Conservation (phyloP, 2,329 filamentous ascomycete species). For the Colletotrichum costaricense region DNA sequence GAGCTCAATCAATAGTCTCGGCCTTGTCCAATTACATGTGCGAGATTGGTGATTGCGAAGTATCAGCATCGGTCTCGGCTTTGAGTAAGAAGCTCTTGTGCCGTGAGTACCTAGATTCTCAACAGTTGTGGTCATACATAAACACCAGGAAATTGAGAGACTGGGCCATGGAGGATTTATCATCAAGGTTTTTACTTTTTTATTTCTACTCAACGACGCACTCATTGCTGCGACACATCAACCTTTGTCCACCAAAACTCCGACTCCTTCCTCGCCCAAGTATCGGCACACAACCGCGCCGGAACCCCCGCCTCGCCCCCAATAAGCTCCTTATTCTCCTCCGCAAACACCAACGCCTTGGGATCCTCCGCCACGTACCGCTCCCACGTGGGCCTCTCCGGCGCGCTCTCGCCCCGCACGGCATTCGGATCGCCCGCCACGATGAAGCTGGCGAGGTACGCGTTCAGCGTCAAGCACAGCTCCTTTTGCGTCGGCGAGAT, state of each 20-base stretch:
- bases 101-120: too few species aligned
- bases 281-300: constrained; percentile 53
- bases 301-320: constrained; percentile 50
- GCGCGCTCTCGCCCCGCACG: constrained; percentile 21
- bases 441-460: constrained; percentile 53
- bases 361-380: constrained; percentile 39
- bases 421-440: constrained; percentile 24
- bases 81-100: too few species aligned
- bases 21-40: too few species aligned
- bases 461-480: constrained; percentile 53
- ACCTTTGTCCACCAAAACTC: constrained; percentile 71
- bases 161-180: too few species aligned
- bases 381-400: constrained; percentile 53
- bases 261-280: constrained; percentile 59
- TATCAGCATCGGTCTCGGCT: too few species aligned
- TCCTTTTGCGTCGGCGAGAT: constrained; percentile 51
- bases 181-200: background rate
- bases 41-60: too few species aligned
- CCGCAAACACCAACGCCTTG: constrained; percentile 65
- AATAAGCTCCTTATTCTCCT: constrained; percentile 67
- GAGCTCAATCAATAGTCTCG: too few species aligned
- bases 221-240: constrained; percentile 52
- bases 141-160: too few species aligned
- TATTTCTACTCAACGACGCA: background rate
- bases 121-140: too few species aligned